Evolutionary conservation across 2,329 filamentous ascomycete species (phyloP).

Genomic region (Pestalotiopsis sp.): DNA sequence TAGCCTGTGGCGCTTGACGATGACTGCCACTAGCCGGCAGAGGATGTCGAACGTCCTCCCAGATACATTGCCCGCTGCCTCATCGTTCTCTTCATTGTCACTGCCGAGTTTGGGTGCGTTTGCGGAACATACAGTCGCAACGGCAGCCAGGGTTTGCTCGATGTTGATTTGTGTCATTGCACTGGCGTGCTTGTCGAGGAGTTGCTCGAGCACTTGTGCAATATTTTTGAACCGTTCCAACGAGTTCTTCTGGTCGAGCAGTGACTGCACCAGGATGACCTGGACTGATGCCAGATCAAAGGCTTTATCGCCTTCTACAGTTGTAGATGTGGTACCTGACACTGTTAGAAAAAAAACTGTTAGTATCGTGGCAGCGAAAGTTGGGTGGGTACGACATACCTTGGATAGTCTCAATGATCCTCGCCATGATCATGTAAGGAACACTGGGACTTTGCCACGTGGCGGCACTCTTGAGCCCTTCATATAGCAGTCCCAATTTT

Average conservation of each 20-base stretch:
- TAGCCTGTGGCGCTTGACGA: conserved; percentile 61
- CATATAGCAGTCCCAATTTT: conserved; percentile 20
- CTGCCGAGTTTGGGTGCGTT: conserved; percentile 21
- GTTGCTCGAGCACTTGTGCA: conserved; percentile 28
- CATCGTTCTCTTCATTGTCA: conserved; percentile 18
- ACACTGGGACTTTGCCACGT: conserved; percentile 22
- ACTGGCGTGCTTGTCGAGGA: conserved; percentile 51
- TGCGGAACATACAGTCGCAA: conserved; percentile 35
- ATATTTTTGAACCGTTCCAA: conserved; percentile 28
- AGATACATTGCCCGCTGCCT: conserved; percentile 15
- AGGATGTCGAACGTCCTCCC: conserved; percentile 44
- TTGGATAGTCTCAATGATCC: conserved; percentile 14
- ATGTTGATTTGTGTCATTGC: conserved; percentile 60
- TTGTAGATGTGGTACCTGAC: not conserved
- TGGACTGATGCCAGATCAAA: conserved; percentile 26
- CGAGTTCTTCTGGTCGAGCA: conserved; percentile 22
- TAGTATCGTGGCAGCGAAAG: not conserved
- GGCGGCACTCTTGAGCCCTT: conserved; percentile 19
- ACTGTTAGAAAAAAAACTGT: not conserved
- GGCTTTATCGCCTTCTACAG: conserved; percentile 10
- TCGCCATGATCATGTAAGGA: conserved; percentile 12
- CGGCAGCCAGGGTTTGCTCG: conserved; percentile 49
- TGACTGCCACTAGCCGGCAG: conserved; percentile 53
- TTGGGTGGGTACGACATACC: not conserved
- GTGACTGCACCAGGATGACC: conserved; percentile 18